phyloP scores from a whole-genome alignment of 768 basidiomycete genomes.

The Omphalotus guepiniiformis region DNA sequence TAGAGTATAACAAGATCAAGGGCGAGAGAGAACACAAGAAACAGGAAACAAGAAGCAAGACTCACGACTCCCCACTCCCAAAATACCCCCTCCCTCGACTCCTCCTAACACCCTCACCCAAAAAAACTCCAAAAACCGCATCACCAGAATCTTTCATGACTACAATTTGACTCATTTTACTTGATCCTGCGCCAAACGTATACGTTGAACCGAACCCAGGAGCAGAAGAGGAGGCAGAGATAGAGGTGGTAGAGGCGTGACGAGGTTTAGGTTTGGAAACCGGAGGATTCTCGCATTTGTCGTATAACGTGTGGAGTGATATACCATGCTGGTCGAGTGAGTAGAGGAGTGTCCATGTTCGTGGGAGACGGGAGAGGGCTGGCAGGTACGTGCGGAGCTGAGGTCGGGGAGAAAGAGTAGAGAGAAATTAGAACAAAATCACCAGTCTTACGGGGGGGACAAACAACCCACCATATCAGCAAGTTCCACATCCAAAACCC shows the following conservation, averaged over 20 bases:
- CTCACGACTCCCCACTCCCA: conserved; percentile 84
- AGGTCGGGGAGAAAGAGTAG: too few relatives aligned
- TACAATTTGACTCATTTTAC: conserved; percentile 49
- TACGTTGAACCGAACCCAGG: too few relatives aligned
- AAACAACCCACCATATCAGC: conserved; percentile 57
- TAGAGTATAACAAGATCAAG: too few relatives aligned
- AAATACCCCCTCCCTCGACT: conserved; percentile 68
- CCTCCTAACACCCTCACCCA: conserved; percentile 65
- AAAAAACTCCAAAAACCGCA: conserved; percentile 75
- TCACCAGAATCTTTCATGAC: conserved; percentile 62
- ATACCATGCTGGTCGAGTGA: conserved; percentile 95
- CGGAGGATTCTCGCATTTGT: conserved; percentile 45
- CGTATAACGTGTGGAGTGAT: conserved; percentile 84
- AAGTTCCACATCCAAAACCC: conserved; percentile 47
- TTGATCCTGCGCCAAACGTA: too few relatives aligned
- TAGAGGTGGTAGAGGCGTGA: conserved; percentile 24
- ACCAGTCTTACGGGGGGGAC: background rate
- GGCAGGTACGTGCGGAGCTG: conserved; percentile 73
- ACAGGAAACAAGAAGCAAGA: conserved; percentile 11
- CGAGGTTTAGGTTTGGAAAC: conserved; percentile 22
- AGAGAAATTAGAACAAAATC: background rate
- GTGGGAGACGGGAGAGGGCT: conserved; percentile 65
- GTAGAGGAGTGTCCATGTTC: conserved; percentile 76
- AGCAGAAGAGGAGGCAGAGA: too few relatives aligned
- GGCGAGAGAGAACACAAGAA: background rate